These are phyloP conservation scores for Elsinoe batatas DNA, from an alignment of 2,329 filamentous ascomycete genomes.

Conservation along the genomic window DNA sequence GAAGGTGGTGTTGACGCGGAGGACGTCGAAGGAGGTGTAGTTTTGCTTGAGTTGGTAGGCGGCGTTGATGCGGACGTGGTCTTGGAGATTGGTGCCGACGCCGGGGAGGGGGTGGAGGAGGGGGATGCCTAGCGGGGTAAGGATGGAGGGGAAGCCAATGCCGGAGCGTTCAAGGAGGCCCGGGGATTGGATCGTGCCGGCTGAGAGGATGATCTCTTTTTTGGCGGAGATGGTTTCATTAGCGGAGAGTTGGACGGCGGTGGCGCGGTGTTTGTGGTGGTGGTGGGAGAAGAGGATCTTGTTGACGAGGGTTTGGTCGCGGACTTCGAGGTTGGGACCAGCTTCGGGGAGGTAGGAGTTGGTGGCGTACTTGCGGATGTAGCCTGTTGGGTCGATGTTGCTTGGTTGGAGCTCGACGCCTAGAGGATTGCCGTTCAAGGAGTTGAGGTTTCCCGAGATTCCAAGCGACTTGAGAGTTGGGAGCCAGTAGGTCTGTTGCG, in stretches of 20 bases:
- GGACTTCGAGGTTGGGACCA: constrained; percentile 33
- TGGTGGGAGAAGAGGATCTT: constrained; percentile 28
- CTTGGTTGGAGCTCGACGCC: constrained; percentile 43
- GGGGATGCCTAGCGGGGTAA: constrained; percentile 22
- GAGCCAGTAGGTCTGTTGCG: constrained; percentile 36
- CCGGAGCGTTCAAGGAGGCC: constrained; percentile 51
- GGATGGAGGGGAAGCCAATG: constrained; percentile 38
- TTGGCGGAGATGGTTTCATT: constrained; percentile 24
- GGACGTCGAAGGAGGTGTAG: constrained; percentile 27
- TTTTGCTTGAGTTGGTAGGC: constrained; percentile 24
- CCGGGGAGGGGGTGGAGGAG: constrained; percentile 18
- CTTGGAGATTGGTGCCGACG: constrained; percentile 29
- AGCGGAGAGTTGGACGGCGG: constrained; percentile 26
- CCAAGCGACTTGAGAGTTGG: constrained; percentile 40
- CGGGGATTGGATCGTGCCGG: constrained; percentile 45
- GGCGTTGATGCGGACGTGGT: constrained; percentile 19
- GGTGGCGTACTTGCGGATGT: constrained; percentile 39
- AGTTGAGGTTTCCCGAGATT: constrained; percentile 33
- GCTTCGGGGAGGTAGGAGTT: constrained; percentile 35
- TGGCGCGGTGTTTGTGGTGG: constrained; percentile 18
- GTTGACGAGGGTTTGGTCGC: constrained; percentile 29
- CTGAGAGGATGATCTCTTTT: constrained; percentile 41
- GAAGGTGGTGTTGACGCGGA: constrained; percentile 74
- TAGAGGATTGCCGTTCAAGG: constrained; percentile 41
- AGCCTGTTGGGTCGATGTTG: constrained; percentile 39